These are phyloP conservation scores for Rhizophagus prolifer DNA, from an alignment of 192 early-diverging fungal species.

Conservation along the genomic window DNA sequence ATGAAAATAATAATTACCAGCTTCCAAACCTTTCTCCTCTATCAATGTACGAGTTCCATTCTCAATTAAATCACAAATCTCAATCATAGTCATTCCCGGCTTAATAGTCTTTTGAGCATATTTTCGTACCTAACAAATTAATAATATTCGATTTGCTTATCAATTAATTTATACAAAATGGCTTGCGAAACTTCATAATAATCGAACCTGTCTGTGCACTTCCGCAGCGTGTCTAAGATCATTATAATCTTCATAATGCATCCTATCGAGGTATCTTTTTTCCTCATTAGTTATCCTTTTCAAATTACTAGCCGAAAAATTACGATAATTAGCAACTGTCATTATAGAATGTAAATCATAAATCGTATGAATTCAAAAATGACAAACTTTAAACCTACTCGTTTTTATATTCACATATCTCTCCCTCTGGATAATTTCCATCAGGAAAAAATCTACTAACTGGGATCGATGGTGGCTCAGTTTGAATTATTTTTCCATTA, in stretches of 20 bases:
- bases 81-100: conserved; percentile 94
- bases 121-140: conserved; percentile 60
- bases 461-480: conserved; percentile 68
- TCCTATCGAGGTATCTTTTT: conserved; percentile 79
- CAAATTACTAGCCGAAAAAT: conserved; percentile 59
- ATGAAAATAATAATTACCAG: conserved; percentile 37
- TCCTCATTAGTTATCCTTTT: conserved; percentile 92
- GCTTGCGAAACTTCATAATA: no score
- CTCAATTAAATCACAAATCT: conserved; percentile 90
- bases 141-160: no score
- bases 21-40: conserved; percentile 81
- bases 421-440: conserved; percentile 77
- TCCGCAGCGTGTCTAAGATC: conserved; percentile 89
- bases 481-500: conserved; percentile 47
- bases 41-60: conserved; percentile 88
- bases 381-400: conserved; percentile 51
- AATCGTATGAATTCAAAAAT: neutral
- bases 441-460: conserved; percentile 80
- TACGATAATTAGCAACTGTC: neutral
- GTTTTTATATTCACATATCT: conserved; percentile 82
- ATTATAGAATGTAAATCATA: neutral
- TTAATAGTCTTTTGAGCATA: conserved; percentile 81
- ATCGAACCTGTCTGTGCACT: conserved; percentile 76
- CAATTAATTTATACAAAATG: no score
- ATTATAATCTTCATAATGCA: conserved; percentile 69